Evolutionary conservation across 495 filamentous ascomycete species (phyloP).

Genomic region (Wilcoxina mikolae): DNA sequence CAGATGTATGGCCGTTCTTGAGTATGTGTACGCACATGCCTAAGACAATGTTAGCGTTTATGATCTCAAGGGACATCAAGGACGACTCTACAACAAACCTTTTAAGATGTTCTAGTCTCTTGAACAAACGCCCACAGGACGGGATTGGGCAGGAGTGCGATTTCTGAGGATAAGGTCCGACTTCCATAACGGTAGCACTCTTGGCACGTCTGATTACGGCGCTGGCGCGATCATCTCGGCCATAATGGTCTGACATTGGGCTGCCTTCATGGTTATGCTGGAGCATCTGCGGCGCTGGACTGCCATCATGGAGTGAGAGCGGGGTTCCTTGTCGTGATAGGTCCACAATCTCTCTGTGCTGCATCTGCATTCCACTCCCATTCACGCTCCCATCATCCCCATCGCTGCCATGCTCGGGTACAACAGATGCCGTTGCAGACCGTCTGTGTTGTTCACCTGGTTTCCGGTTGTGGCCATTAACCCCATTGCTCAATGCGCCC

Average conservation of each 20-base stretch:
- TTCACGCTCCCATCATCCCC: slow-evolving; percentile 23
- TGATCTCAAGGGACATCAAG: background rate
- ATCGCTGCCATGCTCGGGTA: slow-evolving; percentile 56
- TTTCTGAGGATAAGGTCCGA: slow-evolving; percentile 87
- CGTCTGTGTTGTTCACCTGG: slow-evolving; percentile 47
- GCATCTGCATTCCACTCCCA: slow-evolving; percentile 31
- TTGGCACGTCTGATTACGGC: slow-evolving; percentile 71
- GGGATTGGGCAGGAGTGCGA: slow-evolving; percentile 98
- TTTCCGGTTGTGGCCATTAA: slow-evolving; percentile 33
- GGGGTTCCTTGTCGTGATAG: slow-evolving; percentile 83
- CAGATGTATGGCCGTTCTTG: slow-evolving; percentile 98
- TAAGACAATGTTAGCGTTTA: slow-evolving; percentile 35
- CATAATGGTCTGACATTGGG: slow-evolving; percentile 42
- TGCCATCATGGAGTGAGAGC: slow-evolving; percentile 61
- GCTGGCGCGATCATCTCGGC: slow-evolving; percentile 46
- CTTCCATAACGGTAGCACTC: slow-evolving; percentile 91
- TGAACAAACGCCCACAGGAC: slow-evolving; percentile 91
- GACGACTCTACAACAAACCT: slow-evolving; percentile 47
- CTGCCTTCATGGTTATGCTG: slow-evolving; percentile 44
- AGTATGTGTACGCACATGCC: slow-evolving; percentile 97
- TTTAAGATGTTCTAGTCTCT: slow-evolving; percentile 97
- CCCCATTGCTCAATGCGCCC: slow-evolving; percentile 46
- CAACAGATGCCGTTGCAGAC: slow-evolving; percentile 79
- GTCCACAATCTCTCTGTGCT: slow-evolving; percentile 66
- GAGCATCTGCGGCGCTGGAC: slow-evolving; percentile 55